Percentiles rank a stretch among this genome's conserved stretches.
phyloP scores from a whole-genome alignment of 2,329 filamentous ascomycete species.

The Epichloe gansuensis region DNA sequence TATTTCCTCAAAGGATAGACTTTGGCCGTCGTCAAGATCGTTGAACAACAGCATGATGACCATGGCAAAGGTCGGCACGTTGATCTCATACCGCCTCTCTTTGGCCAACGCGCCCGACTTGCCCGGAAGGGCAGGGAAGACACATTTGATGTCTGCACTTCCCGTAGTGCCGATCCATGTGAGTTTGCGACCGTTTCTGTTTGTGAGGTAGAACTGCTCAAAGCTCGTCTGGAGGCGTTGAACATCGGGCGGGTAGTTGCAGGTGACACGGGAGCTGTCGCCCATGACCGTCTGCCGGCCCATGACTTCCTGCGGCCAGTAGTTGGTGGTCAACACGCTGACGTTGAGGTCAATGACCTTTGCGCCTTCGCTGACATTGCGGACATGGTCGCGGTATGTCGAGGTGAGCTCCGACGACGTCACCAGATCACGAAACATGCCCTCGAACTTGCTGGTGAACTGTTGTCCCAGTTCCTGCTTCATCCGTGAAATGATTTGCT shows the following conservation, averaged over 20 bases:
- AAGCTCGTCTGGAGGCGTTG: conserved; percentile 71
- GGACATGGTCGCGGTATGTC: conserved; percentile 60
- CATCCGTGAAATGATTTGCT: conserved; percentile 93
- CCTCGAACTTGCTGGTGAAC: conserved; percentile 85
- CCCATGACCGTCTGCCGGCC: conserved; percentile 43
- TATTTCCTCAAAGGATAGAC: conserved; percentile 61
- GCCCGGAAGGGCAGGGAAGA: conserved; percentile 59
- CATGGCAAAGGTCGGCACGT: conserved; percentile 88
- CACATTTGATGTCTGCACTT: conserved; percentile 73
- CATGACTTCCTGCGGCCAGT: conserved; percentile 90
- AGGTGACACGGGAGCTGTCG: conserved; percentile 30
- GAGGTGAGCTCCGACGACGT: conserved; percentile 73
- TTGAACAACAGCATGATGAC: conserved; percentile 85
- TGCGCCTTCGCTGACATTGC: conserved; percentile 33
- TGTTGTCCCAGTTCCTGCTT: conserved; percentile 92
- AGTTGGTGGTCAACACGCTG: conserved; percentile 81
- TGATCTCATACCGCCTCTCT: conserved; percentile 75
- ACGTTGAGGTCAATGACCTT: conserved; percentile 63
- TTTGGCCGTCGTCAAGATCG: conserved; percentile 43
- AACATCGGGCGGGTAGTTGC: conserved; percentile 65
- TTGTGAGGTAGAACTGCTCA: conserved; percentile 75
- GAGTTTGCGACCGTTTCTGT: conserved; percentile 77
- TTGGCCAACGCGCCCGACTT: conserved; percentile 50
- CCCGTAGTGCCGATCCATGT: conserved; percentile 67
- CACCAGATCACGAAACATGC: conserved; percentile 96